These are phyloP conservation scores for Helianthus annuus DNA, from an alignment of 129 eudicot genomes.

Conservation along the genomic window DNA sequence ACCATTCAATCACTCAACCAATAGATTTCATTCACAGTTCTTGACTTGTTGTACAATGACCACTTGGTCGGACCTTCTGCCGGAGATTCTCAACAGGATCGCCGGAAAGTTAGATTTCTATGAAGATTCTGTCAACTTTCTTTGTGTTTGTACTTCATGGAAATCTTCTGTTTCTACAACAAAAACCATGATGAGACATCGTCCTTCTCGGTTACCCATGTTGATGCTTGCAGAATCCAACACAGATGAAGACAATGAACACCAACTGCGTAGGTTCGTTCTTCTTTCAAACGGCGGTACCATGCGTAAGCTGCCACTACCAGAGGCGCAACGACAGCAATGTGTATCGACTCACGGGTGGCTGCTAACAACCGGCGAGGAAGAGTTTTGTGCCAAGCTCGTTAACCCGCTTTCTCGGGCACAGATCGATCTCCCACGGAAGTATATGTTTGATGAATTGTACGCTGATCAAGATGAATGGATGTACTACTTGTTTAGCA, in stretches of 20 bases:
- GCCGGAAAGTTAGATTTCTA: conserved; percentile 15
- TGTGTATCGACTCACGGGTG: conserved; percentile 29
- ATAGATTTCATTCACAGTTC: not conserved
- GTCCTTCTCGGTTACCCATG: conserved; percentile 28
- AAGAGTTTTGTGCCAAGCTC: conserved; percentile 23
- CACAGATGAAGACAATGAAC: not conserved
- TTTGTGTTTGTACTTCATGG: conserved; percentile 9
- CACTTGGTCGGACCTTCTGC: conserved; percentile 26
- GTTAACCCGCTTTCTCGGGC: conserved; percentile 18
- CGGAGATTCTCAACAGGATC: conserved; percentile 26
- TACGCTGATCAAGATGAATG: conserved; percentile 26
- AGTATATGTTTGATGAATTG: conserved; percentile 22
- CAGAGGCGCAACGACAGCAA: conserved; percentile 26
- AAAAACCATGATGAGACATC: conserved; percentile 3
- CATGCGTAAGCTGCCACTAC: conserved; percentile 13
- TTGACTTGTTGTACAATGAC: conserved; percentile 5
- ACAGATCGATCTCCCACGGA: conserved; percentile 24
- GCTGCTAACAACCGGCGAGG: conserved; percentile 27
- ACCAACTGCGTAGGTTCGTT: not conserved
- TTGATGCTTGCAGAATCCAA: conserved; percentile 30
- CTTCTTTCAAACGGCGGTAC: conserved; percentile 26
- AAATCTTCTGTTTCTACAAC: not conserved
- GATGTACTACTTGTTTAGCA: conserved; percentile 16
- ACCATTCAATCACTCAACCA: no score
- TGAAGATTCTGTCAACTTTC: conserved; percentile 10